Conservation (phyloP, 257 asterid species). For the Nicotiana sylvestris region DNA sequence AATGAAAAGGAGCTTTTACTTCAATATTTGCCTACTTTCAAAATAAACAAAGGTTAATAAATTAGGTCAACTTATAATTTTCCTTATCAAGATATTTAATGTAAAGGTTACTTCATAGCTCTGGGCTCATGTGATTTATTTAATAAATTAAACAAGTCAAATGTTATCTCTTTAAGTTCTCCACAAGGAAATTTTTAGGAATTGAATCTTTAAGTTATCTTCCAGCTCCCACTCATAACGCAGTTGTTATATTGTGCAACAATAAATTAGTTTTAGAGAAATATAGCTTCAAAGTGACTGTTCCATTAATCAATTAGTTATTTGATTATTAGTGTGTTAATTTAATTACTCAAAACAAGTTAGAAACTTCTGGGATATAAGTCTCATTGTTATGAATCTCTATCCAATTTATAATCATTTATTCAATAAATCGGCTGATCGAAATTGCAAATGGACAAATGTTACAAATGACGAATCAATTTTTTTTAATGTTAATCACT, state of each 20-base stretch:
- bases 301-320: background rate
- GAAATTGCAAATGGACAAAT: no score
- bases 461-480: no score
- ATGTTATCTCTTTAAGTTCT: background rate
- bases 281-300: background rate
- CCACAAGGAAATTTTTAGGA: background rate
- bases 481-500: no score
- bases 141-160: background rate
- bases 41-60: background rate
- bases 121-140: background rate
- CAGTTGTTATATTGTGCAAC: no score
- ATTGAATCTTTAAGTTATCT: constrained; percentile 6
- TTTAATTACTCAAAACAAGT: background rate
- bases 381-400: background rate
- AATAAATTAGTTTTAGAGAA: background rate
- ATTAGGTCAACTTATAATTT: background rate
- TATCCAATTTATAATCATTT: no score
- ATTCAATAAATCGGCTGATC: no score
- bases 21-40: background rate
- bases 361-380: background rate
- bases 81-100: background rate
- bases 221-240: background rate
- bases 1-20: background rate
- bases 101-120: constrained; percentile 7
- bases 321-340: background rate